Evolutionary conservation across 1,139 yeast species (phyloP), one percentile per base, ranked within the genome.

Genomic region (Scheffersomyces cryptocercus): DNA sequence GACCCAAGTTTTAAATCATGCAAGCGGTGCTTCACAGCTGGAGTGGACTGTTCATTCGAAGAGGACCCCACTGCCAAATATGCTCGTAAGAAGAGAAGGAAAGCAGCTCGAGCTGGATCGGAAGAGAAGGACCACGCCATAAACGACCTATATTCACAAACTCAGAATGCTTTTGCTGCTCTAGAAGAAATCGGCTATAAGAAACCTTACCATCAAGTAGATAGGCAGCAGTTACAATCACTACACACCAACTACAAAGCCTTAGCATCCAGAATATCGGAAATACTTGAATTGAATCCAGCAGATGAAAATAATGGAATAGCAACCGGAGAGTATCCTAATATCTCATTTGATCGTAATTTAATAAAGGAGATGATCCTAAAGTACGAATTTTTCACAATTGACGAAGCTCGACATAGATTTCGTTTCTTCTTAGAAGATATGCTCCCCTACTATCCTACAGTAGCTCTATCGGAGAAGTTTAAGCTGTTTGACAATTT

Each of bases 361-460:
- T 56, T 78, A 11, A 64, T 75, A 29, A 64, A 64, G 41, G 79
- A 74, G 45, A 57, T 79, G 15, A 59, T 76, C 8, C 55, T 49
- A 37, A 52, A 45, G 4, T 58, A 56, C 35, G 49, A 53, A 24
- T 36, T 59, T 9, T 46, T 68, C 3, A 40, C 59, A 8, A 39
- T 56, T 5, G 51, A 52, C 6, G 73, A 67, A 39, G 67, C 77
- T 3, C 57, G 58, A 32, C 45, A 48, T 10, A 61, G 78, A 47
- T 72, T 61, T 46, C 52, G 59, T 3, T 62, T 55, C 47, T 79
- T 77, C 46, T 49, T 67, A 10, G 48, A 61, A 9, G 65, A 72
- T 8, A 64, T 79, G 59, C 55, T 75, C 11, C 65, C 72, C 3
- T 75, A 64, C 54, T 76, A 78, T 66, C 84, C 84, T 5, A 67